Percentiles rank a stretch among this genome's conserved stretches.
Evolutionary conservation across 116 monocot genomes (phyloP).

Genomic region (Trichopus zeylanicus): DNA sequence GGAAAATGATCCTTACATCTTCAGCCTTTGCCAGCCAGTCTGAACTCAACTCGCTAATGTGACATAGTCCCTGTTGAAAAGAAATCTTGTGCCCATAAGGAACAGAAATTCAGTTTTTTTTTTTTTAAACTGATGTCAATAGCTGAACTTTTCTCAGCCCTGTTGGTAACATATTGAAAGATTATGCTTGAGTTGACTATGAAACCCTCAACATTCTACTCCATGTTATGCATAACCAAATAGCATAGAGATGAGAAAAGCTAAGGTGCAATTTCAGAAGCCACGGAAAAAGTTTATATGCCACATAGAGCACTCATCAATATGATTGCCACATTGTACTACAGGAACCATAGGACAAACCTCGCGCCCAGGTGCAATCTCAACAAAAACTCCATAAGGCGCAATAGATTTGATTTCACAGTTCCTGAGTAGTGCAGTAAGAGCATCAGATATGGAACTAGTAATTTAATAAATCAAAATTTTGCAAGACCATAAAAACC

Average conservation of each 20-base stretch:
- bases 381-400: constrained; percentile 92
- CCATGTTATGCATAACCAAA: no score
- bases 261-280: neutral
- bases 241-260: neutral
- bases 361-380: constrained; percentile 97
- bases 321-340: neutral
- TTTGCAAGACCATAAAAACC: neutral
- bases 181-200: neutral
- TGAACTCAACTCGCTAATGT: constrained; percentile 94
- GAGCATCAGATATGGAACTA: neutral
- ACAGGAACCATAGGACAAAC: constrained; percentile 14
- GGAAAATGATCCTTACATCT: constrained; percentile 47
- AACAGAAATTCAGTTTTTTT: neutral
- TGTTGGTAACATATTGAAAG: neutral
- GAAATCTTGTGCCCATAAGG: neutral
- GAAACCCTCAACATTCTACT: neutral
- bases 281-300: neutral
- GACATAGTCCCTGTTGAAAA: constrained; percentile 74
- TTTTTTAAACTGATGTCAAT: neutral
- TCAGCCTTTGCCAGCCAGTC: constrained; percentile 87
- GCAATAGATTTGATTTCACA: constrained; percentile 89
- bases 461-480: neutral
- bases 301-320: neutral
- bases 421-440: constrained; percentile 35
- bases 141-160: neutral